These are phyloP conservation scores for Verticillium zaregamsianum DNA, from an alignment of 2,329 filamentous ascomycete species.

Conservation along the genomic window DNA sequence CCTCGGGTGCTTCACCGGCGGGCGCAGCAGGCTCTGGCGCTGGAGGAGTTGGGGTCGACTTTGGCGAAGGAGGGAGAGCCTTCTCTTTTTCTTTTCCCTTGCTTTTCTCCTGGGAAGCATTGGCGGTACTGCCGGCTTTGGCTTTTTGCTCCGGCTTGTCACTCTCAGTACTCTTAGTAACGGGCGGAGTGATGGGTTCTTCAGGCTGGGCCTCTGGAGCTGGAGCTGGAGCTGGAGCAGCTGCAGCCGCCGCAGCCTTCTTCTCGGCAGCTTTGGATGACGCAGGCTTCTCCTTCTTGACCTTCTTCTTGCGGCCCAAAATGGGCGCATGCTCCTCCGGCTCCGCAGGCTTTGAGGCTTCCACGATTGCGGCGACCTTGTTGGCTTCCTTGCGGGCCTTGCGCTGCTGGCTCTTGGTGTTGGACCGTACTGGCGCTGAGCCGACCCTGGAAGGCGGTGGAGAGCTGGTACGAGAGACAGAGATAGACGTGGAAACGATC, in stretches of 20 bases:
- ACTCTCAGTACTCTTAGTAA: slow-evolving; percentile 14
- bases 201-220: slow-evolving; percentile 1
- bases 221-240: not conserved
- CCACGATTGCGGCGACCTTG: slow-evolving; percentile 51
- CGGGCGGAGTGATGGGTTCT: slow-evolving; percentile 3
- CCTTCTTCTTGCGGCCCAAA: slow-evolving; percentile 77
- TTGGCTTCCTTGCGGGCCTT: slow-evolving; percentile 68
- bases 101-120: slow-evolving; percentile 16
- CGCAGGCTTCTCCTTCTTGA: slow-evolving; percentile 65
- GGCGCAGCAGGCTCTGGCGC: slow-evolving; percentile 1
- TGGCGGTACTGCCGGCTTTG: slow-evolving; percentile 17
- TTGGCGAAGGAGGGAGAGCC: not conserved
- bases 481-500: slow-evolving; percentile 67
- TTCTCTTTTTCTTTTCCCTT: slow-evolving; percentile 11
- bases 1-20: slow-evolving; percentile 4
- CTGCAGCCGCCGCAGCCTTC: not conserved
- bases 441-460: slow-evolving; percentile 62
- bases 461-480: slow-evolving; percentile 64
- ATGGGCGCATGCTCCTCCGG: slow-evolving; percentile 65
- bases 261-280: slow-evolving; percentile 17
- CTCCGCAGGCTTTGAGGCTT: slow-evolving; percentile 47
- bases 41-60: not conserved
- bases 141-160: slow-evolving; percentile 5
- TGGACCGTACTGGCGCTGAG: slow-evolving; percentile 62
- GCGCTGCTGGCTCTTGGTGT: slow-evolving; percentile 74